A percentile compares a stretch with the other conserved stretches of the same genome.
Conservation (phyloP, 2,329 filamentous ascomycete species). For the Colletotrichum aenigma region DNA sequence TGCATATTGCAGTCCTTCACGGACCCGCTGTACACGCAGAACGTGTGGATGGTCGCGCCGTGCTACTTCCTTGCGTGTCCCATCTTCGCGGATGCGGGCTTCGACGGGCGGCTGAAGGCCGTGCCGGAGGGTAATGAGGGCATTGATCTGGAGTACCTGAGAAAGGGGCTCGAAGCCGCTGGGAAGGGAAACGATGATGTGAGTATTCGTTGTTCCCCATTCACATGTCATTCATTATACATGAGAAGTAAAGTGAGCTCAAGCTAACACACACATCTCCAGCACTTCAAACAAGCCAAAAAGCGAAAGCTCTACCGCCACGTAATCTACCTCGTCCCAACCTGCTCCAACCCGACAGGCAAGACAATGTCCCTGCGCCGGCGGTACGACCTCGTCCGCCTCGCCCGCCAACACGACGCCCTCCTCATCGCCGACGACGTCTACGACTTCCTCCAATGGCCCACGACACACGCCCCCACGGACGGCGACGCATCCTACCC, state of each 20-base stretch:
- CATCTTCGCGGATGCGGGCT: conserved; percentile 85
- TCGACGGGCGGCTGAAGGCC: conserved; percentile 67
- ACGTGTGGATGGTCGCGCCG: conserved; percentile 81
- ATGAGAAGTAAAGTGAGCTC: background rate
- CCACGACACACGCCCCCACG: conserved; percentile 30
- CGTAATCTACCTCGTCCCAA: conserved; percentile 86
- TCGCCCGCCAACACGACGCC: conserved; percentile 81
- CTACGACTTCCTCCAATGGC: conserved; percentile 92
- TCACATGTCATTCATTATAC: background rate
- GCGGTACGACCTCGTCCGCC: conserved; percentile 70
- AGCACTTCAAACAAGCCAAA: conserved; percentile 14
- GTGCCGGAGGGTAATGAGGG: conserved; percentile 81
- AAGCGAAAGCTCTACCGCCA: conserved; percentile 80
- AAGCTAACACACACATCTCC: background rate
- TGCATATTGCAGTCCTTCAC: conserved; percentile 80
- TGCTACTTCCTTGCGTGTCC: conserved; percentile 84
- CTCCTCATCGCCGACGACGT: conserved; percentile 91
- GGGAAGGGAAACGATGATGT: background rate
- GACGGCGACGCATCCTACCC: conserved; percentile 31
- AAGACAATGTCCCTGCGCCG: conserved; percentile 77
- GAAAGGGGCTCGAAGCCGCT: conserved; percentile 43
- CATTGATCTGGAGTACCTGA: conserved; percentile 68
- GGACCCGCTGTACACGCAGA: conserved; percentile 75
- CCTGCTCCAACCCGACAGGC: conserved; percentile 87
- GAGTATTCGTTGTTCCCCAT: background rate